Base-by-base conservation (phyloP, 192 early-diverging fungal genomes). In the Entomortierella parvispora region DNA sequence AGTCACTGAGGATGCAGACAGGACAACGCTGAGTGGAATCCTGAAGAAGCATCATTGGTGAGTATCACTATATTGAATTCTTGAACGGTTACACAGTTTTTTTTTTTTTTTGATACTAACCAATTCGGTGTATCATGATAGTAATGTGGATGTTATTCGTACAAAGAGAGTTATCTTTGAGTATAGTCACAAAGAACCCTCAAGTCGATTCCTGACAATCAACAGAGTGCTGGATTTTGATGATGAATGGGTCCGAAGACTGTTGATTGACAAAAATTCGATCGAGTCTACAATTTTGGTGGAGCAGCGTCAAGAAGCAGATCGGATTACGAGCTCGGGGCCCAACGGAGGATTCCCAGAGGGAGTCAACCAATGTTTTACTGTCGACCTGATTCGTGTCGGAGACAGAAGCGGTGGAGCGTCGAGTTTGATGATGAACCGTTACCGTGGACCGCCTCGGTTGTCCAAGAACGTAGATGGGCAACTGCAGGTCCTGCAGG, bases 261-360 rank as follows among this genome's bases (percentile, higher is more conserved):
- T 90, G 59, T 78, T 94, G 37, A 92, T 94, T 65, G 89, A 88
- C 26, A 72, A 84, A 28, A 84, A 83, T 53, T 68, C 69, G 29
- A 93, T 93, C 46, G 91, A 94, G 65, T 85, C 89, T 22, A 88
- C 84, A n/a, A 83, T 92, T 34, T 68, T 94, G 32, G 82, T 92
- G 22, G 85, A 89, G 46, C 72, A 84, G 23, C 83, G 88, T 67
- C 54, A 49, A 3, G 80, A 86, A 20, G 89, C 87, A 15, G 88
- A 90, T 57, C 43, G 47, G n/a, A 31, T 77, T 11, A 77, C 54
- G 17, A 68, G 59, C 28, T 77, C 72, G 10, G 72, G 72, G 15
- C 72, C 31, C 15, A 64, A 79, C 29, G 85, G 86, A 15, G 70
- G 81, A 8, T 84, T 82, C 31, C 92, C 92, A 10, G 70, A 44